Base-by-base conservation (phyloP, 805 yeast species). In the Babjeviella inositovora region DNA sequence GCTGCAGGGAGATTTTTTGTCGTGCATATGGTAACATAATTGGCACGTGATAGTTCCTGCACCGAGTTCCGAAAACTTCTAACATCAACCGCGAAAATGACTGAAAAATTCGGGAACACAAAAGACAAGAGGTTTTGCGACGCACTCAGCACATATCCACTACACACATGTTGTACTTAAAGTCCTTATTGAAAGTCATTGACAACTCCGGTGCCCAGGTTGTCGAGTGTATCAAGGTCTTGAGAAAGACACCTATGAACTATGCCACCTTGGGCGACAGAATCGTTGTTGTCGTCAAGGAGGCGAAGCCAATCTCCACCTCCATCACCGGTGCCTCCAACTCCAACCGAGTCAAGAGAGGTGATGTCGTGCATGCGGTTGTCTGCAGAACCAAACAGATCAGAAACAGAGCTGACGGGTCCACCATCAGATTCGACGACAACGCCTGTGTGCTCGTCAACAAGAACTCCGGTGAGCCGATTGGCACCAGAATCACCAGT, bases 381-480 rank as follows among this genome's bases (percentile, higher is more conserved):
- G 77, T 90, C 20, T 96, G 85, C 11, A 73, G 98, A 49, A 82
- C 96, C 1, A 84, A 74, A 51, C 82, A 82, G 32, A 63, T 65
- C 5, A 47, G 50, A 21, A 62, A 62, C 38, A 69, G 98, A 43
- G 62, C 73, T 3, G 97, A 90, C 45, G 98, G 98, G 3, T 63
- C 93, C 2, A 70, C 70, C 12, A 63, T 90, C 14, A 59, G 77
- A 35, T 90, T 90, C 45, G 95, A 85, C 45, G 98, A 90, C 50
- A 90, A 87, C 47, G 98, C 98, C 1, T 85, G 97, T 54, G 97
- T 90, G 16, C 62, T 90, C 40, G 68, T 87, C 31, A 85, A 90
- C 55, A 87, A 87, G 51, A 77, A 73, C 40, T 62, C 57, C 27
- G 76, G 80, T 14, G 98, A 90, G 42, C 95, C 96, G 7, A 61